Base-by-base conservation (phyloP, 331 rosid genomes). In the Malus hybrid region DNA sequence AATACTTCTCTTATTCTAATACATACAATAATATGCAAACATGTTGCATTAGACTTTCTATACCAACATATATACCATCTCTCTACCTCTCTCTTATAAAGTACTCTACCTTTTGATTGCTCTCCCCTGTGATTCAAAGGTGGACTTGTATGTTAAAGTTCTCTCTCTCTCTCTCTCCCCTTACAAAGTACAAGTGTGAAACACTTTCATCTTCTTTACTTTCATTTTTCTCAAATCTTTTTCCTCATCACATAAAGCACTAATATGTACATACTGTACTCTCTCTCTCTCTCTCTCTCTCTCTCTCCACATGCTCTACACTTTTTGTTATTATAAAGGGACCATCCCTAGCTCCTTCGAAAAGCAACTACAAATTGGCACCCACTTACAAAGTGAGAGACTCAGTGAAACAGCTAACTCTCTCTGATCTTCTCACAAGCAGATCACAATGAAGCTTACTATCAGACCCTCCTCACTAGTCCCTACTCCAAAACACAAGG, bases 261-360 rank as follows among this genome's bases (percentile, higher is more conserved):
- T 19, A n/a, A 39, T 26, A 24, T 19, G 11, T 7, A 57, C 36
- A 9, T 52, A 4, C 18, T 12, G 14, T 33, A n/a, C 53, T 57
- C 68, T 20, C 33, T 36, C 15, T 28, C 39, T 55, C 58, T 19
- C 36, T 10, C 14, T 36, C 53, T 36, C 48, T 67, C 10, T 48
- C 52, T 52, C 55, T 62, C 53, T 52, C 29, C 10, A 14, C 3
- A 28, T 36, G 10, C 66, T 44, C 50, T 22, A 42, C 63, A 42
- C 63, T 70, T 75, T 75, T 55, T 70, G 46, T 78, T 19, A 75
- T 22, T 80, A 80, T 79, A 79, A 73, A 79, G 10, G 2, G 5
- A 57, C 55, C 44, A 56, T 34, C 44, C 16, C 4, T 11, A 10
- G 2, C 12, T 26, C 60, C 52, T 26, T 72, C 58, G 5, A 26